phyloP scores from a whole-genome alignment of 169 alveolate genomes.

The Cystoisospora suis region DNA sequence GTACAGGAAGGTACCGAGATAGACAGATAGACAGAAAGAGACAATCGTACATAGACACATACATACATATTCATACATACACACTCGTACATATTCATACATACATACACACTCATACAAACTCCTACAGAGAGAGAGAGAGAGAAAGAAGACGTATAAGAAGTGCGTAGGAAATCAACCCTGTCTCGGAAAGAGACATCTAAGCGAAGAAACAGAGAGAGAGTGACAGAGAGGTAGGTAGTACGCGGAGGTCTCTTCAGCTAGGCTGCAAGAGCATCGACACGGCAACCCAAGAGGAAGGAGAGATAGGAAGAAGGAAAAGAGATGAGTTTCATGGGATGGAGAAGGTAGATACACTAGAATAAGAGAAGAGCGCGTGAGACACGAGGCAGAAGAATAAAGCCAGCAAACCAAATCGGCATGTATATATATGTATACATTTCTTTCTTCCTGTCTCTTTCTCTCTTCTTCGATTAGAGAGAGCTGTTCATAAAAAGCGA shows the following conservation, averaged over 20 bases:
- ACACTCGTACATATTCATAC: neutral
- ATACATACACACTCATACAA: neutral
- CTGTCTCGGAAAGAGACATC: neutral
- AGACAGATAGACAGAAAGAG: neutral
- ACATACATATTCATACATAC: neutral
- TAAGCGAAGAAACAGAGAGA: neutral
- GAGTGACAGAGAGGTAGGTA: too few relatives aligned
- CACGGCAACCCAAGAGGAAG: too few relatives aligned
- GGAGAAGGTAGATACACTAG: too few relatives aligned
- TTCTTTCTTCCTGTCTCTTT: neutral
- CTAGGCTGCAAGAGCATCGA: too few relatives aligned
- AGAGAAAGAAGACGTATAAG: neutral
- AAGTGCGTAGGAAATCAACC: neutral
- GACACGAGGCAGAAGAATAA: too few relatives aligned
- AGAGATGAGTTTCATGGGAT: too few relatives aligned
- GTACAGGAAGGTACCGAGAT: neutral
- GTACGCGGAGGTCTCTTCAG: too few relatives aligned
- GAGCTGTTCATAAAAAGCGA: neutral
- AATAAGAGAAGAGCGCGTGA: too few relatives aligned
- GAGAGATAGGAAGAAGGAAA: too few relatives aligned
- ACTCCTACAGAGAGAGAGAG: neutral
- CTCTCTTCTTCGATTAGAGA: neutral
- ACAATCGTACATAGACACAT: neutral
- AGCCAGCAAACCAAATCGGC: too few relatives aligned
- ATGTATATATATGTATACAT: neutral